These are phyloP conservation scores for Mycena amicta DNA, from an alignment of 768 basidiomycete genomes.

Conservation along the genomic window DNA sequence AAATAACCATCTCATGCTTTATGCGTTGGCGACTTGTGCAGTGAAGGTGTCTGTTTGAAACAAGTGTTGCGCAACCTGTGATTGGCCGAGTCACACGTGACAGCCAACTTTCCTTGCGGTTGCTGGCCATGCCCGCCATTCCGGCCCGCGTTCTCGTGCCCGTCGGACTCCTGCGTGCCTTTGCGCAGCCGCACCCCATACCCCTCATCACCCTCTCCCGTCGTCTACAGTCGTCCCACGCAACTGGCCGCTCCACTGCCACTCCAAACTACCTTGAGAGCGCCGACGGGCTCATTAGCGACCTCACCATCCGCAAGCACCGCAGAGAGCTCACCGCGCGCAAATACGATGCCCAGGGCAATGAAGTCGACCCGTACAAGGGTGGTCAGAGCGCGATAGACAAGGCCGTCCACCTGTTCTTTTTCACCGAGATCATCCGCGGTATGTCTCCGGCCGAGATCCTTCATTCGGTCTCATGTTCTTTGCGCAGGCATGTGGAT, in stretches of 20 bases:
- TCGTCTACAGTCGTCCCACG: slow-evolving; percentile 45
- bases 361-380: slow-evolving; percentile 68
- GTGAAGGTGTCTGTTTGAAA: no score
- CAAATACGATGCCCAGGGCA: slow-evolving; percentile 45
- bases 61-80: slow-evolving; percentile 31
- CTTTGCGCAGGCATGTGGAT: slow-evolving; percentile 88
- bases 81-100: slow-evolving; percentile 44
- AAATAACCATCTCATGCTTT: neutral
- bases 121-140: slow-evolving; percentile 40
- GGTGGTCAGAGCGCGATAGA: slow-evolving; percentile 88
- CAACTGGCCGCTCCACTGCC: slow-evolving; percentile 35
- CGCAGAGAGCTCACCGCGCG: slow-evolving; percentile 26
- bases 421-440: slow-evolving; percentile 97
- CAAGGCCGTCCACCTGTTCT: slow-evolving; percentile 95
- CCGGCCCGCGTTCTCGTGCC: slow-evolving; percentile 45
- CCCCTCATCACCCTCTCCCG: slow-evolving; percentile 50
- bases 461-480: slow-evolving; percentile 18
- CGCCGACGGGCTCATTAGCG: slow-evolving; percentile 39
- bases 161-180: slow-evolving; percentile 21
- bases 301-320: slow-evolving; percentile 35
- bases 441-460: slow-evolving; percentile 51
- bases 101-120: slow-evolving; percentile 35
- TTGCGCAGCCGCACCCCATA: slow-evolving; percentile 24
- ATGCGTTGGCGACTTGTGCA: no score
- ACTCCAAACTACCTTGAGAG: slow-evolving; percentile 28